Conservation (phyloP, 2,329 filamentous ascomycete species). For the Cercospora sp. region DNA sequence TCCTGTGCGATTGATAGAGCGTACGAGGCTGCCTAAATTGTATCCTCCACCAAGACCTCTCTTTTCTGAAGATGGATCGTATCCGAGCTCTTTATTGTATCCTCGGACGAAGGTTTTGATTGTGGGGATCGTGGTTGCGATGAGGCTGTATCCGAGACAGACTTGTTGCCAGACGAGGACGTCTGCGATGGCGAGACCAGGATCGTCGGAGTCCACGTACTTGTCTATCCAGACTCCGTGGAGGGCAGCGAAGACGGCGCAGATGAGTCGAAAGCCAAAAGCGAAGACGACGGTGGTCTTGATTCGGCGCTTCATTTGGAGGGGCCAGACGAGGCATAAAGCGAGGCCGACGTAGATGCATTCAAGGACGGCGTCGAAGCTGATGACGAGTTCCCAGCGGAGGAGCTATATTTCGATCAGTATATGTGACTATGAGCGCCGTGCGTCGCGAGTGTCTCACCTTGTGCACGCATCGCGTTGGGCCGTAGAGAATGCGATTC, state of each 20-base stretch:
- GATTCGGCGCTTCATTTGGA: slow-evolving; percentile 35
- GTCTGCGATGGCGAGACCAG: slow-evolving; percentile 27
- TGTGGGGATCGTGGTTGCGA: slow-evolving; percentile 36
- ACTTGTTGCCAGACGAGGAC: slow-evolving; percentile 35
- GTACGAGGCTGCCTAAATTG: slow-evolving; percentile 22
- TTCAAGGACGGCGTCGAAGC: slow-evolving; percentile 34
- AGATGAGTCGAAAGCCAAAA: slow-evolving; percentile 34
- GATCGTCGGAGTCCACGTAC: slow-evolving; percentile 27
- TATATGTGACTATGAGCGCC: background rate
- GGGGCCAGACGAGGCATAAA: slow-evolving; percentile 30
- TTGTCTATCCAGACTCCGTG: slow-evolving; percentile 24
- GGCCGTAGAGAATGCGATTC: slow-evolving; percentile 19
- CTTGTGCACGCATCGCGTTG: slow-evolving; percentile 24
- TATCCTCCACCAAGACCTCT: slow-evolving; percentile 26
- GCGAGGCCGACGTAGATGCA: slow-evolving; percentile 29
- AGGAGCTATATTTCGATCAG: slow-evolving; percentile 16
- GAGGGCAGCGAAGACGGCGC: slow-evolving; percentile 25
- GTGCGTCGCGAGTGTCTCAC: slow-evolving; percentile 14
- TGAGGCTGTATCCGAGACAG: slow-evolving; percentile 34
- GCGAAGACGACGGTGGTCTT: slow-evolving; percentile 34
- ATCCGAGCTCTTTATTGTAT: slow-evolving; percentile 32
- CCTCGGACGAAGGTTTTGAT: slow-evolving; percentile 35
- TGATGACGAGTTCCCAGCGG: slow-evolving; percentile 33
- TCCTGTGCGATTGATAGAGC: slow-evolving; percentile 15
- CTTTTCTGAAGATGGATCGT: slow-evolving; percentile 22